Evolutionary conservation across 202 grass and related monocot species (phyloP).

Genomic region (Cymbopogon flexuosus): DNA sequence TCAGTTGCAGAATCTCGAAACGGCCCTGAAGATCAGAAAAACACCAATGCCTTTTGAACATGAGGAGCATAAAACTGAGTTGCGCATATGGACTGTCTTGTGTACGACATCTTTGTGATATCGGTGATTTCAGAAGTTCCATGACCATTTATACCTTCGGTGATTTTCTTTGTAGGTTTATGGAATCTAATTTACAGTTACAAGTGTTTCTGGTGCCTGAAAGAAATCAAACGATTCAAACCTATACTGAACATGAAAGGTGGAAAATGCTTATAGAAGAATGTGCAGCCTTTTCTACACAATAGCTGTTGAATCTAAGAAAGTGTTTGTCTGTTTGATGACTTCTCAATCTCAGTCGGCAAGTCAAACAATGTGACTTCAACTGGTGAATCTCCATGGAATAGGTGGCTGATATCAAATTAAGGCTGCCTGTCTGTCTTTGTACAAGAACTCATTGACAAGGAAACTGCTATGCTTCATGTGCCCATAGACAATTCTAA

Average conservation of each 20-base stretch:
- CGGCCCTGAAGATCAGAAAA: conserved; percentile 50
- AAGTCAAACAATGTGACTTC: not conserved
- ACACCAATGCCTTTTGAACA: not conserved
- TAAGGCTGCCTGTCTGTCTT: not conserved
- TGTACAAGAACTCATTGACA: not conserved
- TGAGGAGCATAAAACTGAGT: not conserved
- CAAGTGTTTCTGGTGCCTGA: not conserved
- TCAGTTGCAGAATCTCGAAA: conserved; percentile 91
- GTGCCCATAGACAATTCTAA: not conserved
- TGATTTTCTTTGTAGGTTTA: not conserved
- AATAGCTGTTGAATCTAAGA: not conserved
- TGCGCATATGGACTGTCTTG: not conserved
- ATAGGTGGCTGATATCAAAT: not conserved
- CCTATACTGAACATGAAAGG: not conserved
- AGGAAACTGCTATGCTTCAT: not conserved
- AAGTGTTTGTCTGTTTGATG: not conserved
- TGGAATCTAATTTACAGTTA: not conserved
- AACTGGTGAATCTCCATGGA: not conserved
- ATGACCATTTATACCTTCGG: not conserved
- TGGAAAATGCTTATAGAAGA: not conserved
- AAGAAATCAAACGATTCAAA: not conserved
- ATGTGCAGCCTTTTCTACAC: not conserved
- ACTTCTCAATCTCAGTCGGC: not conserved
- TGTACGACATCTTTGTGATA: not conserved
- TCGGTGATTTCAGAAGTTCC: not conserved